Evolutionary conservation across 1,284 basidiomycete species (phyloP).

Genomic region (Apiotrichum laibachii): DNA sequence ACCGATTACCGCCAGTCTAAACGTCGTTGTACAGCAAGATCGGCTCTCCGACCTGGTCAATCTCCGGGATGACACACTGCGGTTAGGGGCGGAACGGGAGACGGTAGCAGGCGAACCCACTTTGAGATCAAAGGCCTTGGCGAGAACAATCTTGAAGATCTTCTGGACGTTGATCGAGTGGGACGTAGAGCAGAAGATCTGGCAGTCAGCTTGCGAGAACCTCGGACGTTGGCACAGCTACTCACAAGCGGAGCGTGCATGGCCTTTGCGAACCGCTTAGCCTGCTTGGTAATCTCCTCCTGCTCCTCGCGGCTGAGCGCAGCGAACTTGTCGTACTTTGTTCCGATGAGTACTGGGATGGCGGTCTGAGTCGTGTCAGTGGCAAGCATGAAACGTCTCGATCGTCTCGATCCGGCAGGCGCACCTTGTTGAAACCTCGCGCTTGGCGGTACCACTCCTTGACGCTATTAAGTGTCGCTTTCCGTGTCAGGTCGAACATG

Average conservation of each 20-base stretch:
- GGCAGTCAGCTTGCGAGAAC: slow-evolving; percentile 3
- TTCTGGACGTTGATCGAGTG: slow-evolving; percentile 99
- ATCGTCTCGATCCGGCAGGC: too few species aligned
- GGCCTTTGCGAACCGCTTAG: slow-evolving; percentile 91
- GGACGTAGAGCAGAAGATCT: slow-evolving; percentile 94
- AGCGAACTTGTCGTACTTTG: slow-evolving; percentile 97
- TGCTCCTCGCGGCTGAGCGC: slow-evolving; percentile 94
- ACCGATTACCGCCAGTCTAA: slow-evolving; percentile 39
- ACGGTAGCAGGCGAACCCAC: slow-evolving; percentile 21
- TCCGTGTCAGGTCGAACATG: slow-evolving; percentile 98
- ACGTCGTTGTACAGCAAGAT: slow-evolving; percentile 89
- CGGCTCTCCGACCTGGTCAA: slow-evolving; percentile 89
- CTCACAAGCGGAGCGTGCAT: slow-evolving; percentile 87
- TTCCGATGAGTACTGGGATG: slow-evolving; percentile 93
- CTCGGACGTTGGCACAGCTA: background rate
- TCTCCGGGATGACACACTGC: slow-evolving; percentile 95
- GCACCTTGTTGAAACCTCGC: slow-evolving; percentile 91
- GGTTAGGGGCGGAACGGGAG: slow-evolving; percentile 32
- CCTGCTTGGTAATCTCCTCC: slow-evolving; percentile 98
- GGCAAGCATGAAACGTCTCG: too few species aligned
- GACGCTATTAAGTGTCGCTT: slow-evolving; percentile 93
- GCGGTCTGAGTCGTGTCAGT: slow-evolving; percentile 66
- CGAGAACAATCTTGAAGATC: slow-evolving; percentile 75
- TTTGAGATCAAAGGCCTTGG: slow-evolving; percentile 54
- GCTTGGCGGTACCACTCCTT: slow-evolving; percentile 99